Evolutionary conservation across 768 basidiomycete genomes (phyloP).

Genomic region (Calocera viscosa): DNA sequence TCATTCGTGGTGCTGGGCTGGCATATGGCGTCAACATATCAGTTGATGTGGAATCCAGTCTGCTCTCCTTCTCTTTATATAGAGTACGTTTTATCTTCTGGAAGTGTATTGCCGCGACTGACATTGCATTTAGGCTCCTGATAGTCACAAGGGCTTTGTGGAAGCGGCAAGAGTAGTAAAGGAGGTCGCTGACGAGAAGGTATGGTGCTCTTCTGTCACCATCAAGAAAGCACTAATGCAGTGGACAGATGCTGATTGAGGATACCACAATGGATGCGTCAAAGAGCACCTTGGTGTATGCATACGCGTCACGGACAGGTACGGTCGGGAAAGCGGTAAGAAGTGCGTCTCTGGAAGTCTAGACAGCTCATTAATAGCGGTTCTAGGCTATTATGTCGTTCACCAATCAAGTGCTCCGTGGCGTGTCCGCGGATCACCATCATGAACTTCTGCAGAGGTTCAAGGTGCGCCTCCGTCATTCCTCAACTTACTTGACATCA

Average conservation of each 20-base stretch:
- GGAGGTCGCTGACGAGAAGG: conserved; percentile 71
- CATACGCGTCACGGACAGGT: conserved; percentile 65
- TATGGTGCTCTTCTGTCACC: conserved; percentile 28
- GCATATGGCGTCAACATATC: conserved; percentile 81
- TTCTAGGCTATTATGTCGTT: conserved; percentile 68
- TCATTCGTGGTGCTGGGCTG: conserved; percentile 85
- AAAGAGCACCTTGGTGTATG: conserved; percentile 82
- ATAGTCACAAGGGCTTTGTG: conserved; percentile 63
- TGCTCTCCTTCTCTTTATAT: conserved; percentile 64
- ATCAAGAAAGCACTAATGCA: not conserved
- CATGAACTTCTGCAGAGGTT: conserved; percentile 65
- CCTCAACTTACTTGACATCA: not conserved
- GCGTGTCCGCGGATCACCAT: conserved; percentile 60
- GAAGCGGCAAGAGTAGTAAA: conserved; percentile 67
- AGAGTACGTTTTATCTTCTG: conserved; percentile 28
- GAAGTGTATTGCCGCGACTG: not conserved
- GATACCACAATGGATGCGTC: conserved; percentile 75
- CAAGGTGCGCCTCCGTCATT: conserved; percentile 25
- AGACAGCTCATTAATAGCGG: not conserved
- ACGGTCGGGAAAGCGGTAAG: conserved; percentile 79
- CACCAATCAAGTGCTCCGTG: conserved; percentile 81
- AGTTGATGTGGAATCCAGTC: conserved; percentile 64
- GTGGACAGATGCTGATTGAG: conserved; percentile 58
- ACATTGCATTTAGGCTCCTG: conserved; percentile 48
- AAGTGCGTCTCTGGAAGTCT: conserved; percentile 10